Conservation (phyloP, 805 yeast genomes). For the Saccharomycopsis oosterbeekiorum region DNA sequence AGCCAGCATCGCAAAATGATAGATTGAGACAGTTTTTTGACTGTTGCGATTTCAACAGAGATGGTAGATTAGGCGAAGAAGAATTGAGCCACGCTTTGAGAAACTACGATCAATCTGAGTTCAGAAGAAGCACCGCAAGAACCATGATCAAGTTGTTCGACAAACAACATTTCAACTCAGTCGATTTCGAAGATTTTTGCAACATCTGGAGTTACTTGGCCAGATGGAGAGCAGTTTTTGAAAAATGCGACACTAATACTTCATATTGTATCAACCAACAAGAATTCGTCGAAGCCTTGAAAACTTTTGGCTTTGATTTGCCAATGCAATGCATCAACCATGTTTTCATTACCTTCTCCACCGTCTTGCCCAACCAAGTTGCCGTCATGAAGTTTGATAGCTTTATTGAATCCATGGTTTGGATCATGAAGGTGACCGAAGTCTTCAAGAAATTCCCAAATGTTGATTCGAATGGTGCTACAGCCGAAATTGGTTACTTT, state of each 20-base stretch:
- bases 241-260: conserved; percentile 15
- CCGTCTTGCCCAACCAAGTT: conserved; percentile 1
- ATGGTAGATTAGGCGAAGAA: conserved; percentile 18
- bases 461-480: conserved; percentile 14
- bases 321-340: conserved; percentile 15
- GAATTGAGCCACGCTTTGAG: conserved; percentile 18
- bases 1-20: conserved; percentile 13
- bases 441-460: conserved; percentile 18
- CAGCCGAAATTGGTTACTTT: conserved; percentile 18
- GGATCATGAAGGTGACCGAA: conserved; percentile 19
- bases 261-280: conserved; percentile 13
- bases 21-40: conserved; percentile 18
- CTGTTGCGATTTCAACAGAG: conserved; percentile 19
- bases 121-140: conserved; percentile 17
- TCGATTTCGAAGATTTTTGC: conserved; percentile 17
- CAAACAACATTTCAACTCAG: conserved; percentile 15
- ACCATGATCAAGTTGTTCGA: conserved; percentile 19
- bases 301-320: conserved; percentile 17
- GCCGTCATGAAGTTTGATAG: conserved; percentile 19
- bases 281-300: conserved; percentile 16
- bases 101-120: conserved; percentile 18
- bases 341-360: conserved; percentile 16
- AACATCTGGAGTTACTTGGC: conserved; percentile 17
- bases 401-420: conserved; percentile 18
- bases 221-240: conserved; percentile 19